Conservation (phyloP, 129 eudicot genomes). For the Helichrysum umbraculigerum region DNA sequence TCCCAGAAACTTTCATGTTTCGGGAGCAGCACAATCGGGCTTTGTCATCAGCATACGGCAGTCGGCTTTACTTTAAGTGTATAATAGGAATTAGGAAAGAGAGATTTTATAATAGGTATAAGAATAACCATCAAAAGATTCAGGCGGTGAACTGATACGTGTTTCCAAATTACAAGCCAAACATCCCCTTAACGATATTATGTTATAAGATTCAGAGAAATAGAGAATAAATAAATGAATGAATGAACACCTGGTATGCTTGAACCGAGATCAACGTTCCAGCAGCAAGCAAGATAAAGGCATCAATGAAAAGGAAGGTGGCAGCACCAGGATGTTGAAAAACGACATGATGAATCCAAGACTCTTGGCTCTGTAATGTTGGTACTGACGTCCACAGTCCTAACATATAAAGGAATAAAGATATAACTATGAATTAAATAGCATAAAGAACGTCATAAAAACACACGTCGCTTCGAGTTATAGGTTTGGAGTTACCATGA, state of each 20-base stretch:
- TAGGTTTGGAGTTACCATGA: conserved; percentile 54
- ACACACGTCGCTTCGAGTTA: neutral
- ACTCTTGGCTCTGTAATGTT: conserved; percentile 47
- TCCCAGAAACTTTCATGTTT: neutral
- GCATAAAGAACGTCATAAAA: neutral
- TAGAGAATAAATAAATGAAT: neutral
- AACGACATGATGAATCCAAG: conserved; percentile 64
- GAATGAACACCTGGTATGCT: conserved; percentile 59
- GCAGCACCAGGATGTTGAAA: conserved; percentile 69
- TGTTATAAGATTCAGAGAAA: neutral
- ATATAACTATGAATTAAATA: conserved; percentile 3
- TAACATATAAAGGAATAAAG: conserved; percentile 29
- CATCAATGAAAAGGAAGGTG: conserved; percentile 61
- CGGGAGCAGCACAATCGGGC: neutral
- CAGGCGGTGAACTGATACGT: neutral
- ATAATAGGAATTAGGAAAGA: neutral
- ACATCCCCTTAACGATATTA: conserved; percentile 1
- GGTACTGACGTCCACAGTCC: conserved; percentile 73
- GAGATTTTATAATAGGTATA: neutral
- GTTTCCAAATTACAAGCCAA: neutral
- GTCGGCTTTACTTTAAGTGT: neutral
- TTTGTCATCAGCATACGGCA: too few relatives aligned
- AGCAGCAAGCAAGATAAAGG: conserved; percentile 60
- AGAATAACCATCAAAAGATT: neutral
- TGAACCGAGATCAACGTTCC: conserved; percentile 58